These are phyloP conservation scores for Paxillus rubicundulus DNA, from an alignment of 768 basidiomycete species.

Conservation along the genomic window DNA sequence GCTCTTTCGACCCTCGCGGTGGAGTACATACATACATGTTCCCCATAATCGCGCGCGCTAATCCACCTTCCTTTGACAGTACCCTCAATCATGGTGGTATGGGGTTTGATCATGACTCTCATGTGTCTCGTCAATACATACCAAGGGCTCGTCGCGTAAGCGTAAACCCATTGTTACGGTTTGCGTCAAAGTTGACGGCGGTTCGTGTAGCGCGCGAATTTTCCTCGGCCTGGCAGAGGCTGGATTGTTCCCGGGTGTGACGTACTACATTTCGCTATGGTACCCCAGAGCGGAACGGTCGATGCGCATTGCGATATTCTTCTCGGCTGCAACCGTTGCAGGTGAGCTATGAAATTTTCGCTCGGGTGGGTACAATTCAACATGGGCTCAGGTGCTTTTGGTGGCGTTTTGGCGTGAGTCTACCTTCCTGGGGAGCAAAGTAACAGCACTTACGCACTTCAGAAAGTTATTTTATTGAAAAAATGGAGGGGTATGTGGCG, in stretches of 20 bases:
- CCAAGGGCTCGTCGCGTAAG: slow-evolving; percentile 32
- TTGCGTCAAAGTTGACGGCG: neutral
- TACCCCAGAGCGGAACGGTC: slow-evolving; percentile 59
- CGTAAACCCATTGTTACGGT: neutral
- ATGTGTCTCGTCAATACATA: slow-evolving; percentile 38
- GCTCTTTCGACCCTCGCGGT: slow-evolving; percentile 35
- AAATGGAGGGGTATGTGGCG: slow-evolving; percentile 31
- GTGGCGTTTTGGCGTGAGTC: slow-evolving; percentile 47
- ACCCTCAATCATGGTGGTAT: slow-evolving; percentile 37
- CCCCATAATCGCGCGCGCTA: neutral
- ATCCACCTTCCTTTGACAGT: slow-evolving; percentile 28
- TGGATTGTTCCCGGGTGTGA: slow-evolving; percentile 42
- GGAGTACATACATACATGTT: slow-evolving; percentile 25
- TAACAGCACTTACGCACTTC: neutral
- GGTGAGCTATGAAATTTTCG: slow-evolving; percentile 26
- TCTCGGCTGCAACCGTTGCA: slow-evolving; percentile 57
- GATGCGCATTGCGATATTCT: slow-evolving; percentile 59
- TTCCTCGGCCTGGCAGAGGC: slow-evolving; percentile 49
- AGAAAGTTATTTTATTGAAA: slow-evolving; percentile 34
- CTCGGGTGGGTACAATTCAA: neutral
- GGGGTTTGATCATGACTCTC: slow-evolving; percentile 39
- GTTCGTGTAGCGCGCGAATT: slow-evolving; percentile 32
- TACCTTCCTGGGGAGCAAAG: neutral
- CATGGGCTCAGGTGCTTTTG: slow-evolving; percentile 36
- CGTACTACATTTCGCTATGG: slow-evolving; percentile 55